phyloP scores from a whole-genome alignment of 176 grass and related monocot genomes.

The Stipa capillata region DNA sequence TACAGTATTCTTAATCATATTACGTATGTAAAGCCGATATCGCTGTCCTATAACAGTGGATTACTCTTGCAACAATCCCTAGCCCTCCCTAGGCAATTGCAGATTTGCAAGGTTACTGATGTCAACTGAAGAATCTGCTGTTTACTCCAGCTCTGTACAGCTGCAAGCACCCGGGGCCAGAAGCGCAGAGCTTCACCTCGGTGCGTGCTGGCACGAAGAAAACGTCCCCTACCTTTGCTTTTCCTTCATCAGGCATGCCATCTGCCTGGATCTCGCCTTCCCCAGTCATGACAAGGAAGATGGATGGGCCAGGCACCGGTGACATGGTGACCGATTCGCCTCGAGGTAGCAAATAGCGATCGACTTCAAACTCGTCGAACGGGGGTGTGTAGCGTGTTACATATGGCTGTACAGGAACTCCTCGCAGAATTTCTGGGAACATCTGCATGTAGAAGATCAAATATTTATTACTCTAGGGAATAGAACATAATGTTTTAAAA shows the following conservation, averaged over 20 bases:
- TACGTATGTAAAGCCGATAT: not conserved
- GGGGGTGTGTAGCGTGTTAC: slow-evolving; percentile 75
- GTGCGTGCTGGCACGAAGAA: slow-evolving; percentile 59
- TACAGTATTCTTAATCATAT: not conserved
- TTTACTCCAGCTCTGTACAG: slow-evolving; percentile 84
- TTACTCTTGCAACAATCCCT: not conserved
- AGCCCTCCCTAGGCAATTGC: not conserved
- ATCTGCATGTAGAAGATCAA: too few relatives aligned
- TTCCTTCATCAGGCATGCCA: slow-evolving; percentile 12
- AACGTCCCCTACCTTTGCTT: slow-evolving; percentile 44
- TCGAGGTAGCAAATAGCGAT: slow-evolving; percentile 39
- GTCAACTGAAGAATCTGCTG: slow-evolving; percentile 64
- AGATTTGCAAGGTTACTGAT: not conserved
- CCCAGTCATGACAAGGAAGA: slow-evolving; percentile 67
- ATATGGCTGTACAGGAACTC: not conserved
- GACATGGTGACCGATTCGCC: slow-evolving; percentile 44
- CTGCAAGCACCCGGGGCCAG: slow-evolving; percentile 22
- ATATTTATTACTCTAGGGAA: too few relatives aligned
- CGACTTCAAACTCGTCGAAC: slow-evolving; percentile 84
- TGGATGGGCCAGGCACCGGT: slow-evolving; percentile 64
- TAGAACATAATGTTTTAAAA: not conserved
- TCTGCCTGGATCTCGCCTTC: slow-evolving; percentile 33
- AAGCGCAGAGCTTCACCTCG: slow-evolving; percentile 39
- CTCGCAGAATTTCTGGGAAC: too few relatives aligned
- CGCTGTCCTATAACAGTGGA: not conserved